Percentiles rank a stretch among this genome's conserved stretches.
Conservation (phyloP, 257 asterid genomes). For the Capsicum pubescens region DNA sequence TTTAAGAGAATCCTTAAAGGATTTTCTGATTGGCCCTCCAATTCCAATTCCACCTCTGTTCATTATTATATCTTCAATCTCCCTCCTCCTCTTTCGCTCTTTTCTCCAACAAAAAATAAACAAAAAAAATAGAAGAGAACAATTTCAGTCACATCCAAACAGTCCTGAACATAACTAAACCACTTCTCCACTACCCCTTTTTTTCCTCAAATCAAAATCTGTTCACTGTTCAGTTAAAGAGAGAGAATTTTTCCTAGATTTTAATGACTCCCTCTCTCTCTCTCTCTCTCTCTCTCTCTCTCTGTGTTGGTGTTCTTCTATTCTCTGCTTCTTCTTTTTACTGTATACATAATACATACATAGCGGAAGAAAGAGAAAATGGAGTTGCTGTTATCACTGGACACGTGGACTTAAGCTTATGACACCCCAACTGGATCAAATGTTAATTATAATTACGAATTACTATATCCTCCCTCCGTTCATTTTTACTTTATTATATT, state of each 20-base stretch:
- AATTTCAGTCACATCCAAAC: constrained; percentile 20
- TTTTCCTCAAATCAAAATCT: constrained; percentile 21
- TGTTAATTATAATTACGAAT: background rate
- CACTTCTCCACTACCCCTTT: background rate
- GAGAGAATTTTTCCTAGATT: constrained; percentile 10
- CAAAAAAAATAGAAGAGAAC: background rate
- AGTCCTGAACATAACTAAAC: constrained; percentile 2
- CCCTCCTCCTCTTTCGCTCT: background rate
- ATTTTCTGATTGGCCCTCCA: constrained; percentile 63
- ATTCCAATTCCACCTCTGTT: constrained; percentile 34
- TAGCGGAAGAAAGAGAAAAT: constrained; percentile 24
- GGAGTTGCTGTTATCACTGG: background rate
- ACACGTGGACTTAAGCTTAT: constrained; percentile 20
- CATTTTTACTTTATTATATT: too few species aligned
- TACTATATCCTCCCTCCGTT: too few species aligned
- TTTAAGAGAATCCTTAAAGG: constrained; percentile 82
- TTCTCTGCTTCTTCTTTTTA: background rate
- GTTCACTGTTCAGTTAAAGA: background rate
- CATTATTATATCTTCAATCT: constrained; percentile 25
- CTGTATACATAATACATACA: background rate
- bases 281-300: too few species aligned
- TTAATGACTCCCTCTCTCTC: background rate
- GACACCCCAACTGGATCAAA: background rate
- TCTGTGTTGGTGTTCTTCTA: background rate
- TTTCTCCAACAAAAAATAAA: background rate